Evolutionary conservation across 306 rosid species (phyloP).

Genomic region (Cyclanthera cordifolia): DNA sequence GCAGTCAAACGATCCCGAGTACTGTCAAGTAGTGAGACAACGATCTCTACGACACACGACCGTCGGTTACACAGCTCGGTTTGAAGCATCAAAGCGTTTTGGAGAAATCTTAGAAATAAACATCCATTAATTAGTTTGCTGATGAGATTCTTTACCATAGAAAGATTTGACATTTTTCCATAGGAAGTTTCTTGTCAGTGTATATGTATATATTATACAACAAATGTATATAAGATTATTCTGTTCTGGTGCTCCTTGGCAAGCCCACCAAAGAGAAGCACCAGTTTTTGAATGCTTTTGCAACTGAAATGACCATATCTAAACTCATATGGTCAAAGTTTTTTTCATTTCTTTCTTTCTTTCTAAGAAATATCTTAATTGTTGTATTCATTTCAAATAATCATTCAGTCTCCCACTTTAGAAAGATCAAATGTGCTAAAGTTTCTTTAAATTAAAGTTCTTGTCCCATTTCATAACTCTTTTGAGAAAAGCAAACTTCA

Average conservation of each 20-base stretch:
- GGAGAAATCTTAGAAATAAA: constrained; percentile 20
- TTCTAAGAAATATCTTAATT: background rate
- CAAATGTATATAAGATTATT: constrained; percentile 11
- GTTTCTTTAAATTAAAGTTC: background rate
- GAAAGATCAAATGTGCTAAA: background rate
- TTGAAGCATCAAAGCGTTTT: constrained; percentile 59
- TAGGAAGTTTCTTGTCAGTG: constrained; percentile 25
- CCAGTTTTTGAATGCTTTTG: background rate
- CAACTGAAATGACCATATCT: background rate
- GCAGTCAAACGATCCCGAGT: constrained; percentile 61
- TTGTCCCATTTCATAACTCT: background rate
- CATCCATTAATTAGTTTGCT: constrained; percentile 13
- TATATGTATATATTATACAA: constrained; percentile 11
- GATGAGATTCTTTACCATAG: constrained; percentile 20
- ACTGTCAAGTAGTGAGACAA: constrained; percentile 56
- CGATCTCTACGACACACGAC: constrained; percentile 61
- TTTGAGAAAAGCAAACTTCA: no score
- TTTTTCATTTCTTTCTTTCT: background rate
- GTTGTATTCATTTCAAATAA: constrained; percentile 11
- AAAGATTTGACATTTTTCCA: background rate
- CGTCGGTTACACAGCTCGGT: constrained; percentile 83
- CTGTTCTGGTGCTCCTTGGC: constrained; percentile 15
- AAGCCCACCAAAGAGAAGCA: constrained; percentile 10
- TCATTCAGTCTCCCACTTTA: background rate
- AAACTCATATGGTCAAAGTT: no score